A percentile compares a stretch with the other conserved stretches of the same genome.
Evolutionary conservation across 1,284 basidiomycete species (phyloP).

Genomic region (Ustilago lituana): DNA sequence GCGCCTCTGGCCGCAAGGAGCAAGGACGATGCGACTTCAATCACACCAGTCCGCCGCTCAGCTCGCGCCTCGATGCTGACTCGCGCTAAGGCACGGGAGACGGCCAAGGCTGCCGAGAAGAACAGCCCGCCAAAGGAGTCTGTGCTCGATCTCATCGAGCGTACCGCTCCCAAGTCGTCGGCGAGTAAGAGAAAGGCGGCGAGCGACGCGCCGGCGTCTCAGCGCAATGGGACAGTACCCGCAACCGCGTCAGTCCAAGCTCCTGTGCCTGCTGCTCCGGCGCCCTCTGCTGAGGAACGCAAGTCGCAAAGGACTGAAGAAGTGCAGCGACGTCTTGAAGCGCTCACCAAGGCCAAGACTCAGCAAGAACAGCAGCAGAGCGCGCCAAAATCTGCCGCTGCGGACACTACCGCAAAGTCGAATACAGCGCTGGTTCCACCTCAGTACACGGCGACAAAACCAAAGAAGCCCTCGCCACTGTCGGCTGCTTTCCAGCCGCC

Average conservation of each 20-base stretch:
- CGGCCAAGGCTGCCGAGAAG: constrained; percentile 31
- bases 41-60: constrained; percentile 22
- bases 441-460: constrained; percentile 45
- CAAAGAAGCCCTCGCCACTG: constrained; percentile 56
- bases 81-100: constrained; percentile 53
- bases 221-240: constrained; percentile 4
- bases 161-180: constrained; percentile 44
- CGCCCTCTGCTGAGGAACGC: constrained; percentile 18
- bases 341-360: constrained; percentile 34
- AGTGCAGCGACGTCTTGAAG: constrained; percentile 49
- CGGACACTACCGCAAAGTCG: constrained; percentile 7
- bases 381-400: constrained; percentile 6
- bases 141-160: constrained; percentile 56
- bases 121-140: constrained; percentile 47
- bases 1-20: constrained; percentile 24
- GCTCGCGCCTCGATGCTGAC: constrained; percentile 44
- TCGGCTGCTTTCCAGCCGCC: constrained; percentile 49
- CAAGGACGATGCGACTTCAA: constrained; percentile 5
- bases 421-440: constrained; percentile 26
- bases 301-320: constrained; percentile 53
- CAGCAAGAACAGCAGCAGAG: constrained; percentile 18
- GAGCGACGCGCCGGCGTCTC: neutral
- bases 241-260: neutral
- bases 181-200: constrained; percentile 24
- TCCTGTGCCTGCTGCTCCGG: neutral